Percentiles rank a stretch among this genome's conserved stretches.
These are phyloP conservation scores for Trichophyton mentagrophytes DNA, from an alignment of 2,329 filamentous ascomycete genomes.

Conservation along the genomic window DNA sequence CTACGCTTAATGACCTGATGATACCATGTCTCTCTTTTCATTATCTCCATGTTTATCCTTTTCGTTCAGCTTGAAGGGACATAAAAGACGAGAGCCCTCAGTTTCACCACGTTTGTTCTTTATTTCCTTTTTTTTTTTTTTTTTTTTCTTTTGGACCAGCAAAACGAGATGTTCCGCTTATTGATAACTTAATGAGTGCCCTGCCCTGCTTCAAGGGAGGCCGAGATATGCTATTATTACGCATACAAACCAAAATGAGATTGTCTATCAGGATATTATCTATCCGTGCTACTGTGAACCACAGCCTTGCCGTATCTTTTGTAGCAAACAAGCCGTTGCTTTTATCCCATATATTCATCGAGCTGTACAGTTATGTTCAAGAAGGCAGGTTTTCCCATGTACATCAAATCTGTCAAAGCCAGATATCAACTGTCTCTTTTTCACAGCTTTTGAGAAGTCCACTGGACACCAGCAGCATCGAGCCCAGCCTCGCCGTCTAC, in stretches of 20 bases:
- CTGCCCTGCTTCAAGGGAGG: background rate
- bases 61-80: background rate
- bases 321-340: background rate
- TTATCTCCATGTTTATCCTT: background rate
- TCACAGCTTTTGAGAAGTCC: constrained; percentile 32
- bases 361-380: background rate
- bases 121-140: background rate
- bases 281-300: background rate
- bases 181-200: background rate
- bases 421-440: background rate
- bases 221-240: background rate
- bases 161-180: background rate
- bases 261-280: background rate
- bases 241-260: background rate
- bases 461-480: constrained; percentile 45
- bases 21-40: background rate
- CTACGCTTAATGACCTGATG: constrained; percentile 2
- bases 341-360: background rate
- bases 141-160: background rate
- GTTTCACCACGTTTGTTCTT: background rate
- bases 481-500: constrained; percentile 59
- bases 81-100: background rate
- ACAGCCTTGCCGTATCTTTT: background rate
- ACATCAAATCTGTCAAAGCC: background rate
- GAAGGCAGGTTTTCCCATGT: background rate